Base-by-base conservation (phyloP, 192 early-diverging fungal genomes). In the Gigaspora rosea region DNA sequence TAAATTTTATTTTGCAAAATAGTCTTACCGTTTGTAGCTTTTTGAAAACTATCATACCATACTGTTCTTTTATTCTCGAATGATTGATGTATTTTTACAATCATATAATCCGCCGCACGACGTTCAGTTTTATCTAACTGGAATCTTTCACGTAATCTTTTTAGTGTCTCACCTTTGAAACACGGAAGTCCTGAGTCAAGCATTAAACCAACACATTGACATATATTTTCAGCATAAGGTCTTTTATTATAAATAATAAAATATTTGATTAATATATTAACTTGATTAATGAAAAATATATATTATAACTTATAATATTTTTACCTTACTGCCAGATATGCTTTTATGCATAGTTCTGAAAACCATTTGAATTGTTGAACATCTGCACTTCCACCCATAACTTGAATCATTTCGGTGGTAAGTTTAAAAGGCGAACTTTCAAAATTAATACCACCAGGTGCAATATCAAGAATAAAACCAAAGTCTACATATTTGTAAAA, bases 351-450 rank as follows among this genome's bases (percentile, higher is more conserved):
- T 16, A 96, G 84, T 76, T 98, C 96, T 46, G 90, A 93, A 84
- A 99, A 98, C 85, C 91, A 86, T 72, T 89, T 85, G 84, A 94
- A 99, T 15, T 90, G 87, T 69, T 95, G 93, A 36, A 93, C 87
- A 32, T 90, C 86, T 4, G 88, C 80, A 48, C 92, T 89, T n/a
- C 94, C 95, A 49, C 98, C 97, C 95, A 99, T 95, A 36, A 99
- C 93, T 76, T 94, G 87, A 58, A 99, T 91, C 91, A 98, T 97
- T 85, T 99, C 98, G 35, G 94, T 88, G 0, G 98, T 99, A 75
- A 99, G 85, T 82, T 99, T 99, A 90, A 98, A 99, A 4, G 98
- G 98, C 13, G 95, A 92, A 7, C 89, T 93, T 83, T 99, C 98
- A 78, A 99, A 94, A 20, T 89, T 95, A 69, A 95, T 93, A 13